These are phyloP conservation scores for Claviceps sp. DNA, from an alignment of 2,329 filamentous ascomycete species.

Conservation along the genomic window DNA sequence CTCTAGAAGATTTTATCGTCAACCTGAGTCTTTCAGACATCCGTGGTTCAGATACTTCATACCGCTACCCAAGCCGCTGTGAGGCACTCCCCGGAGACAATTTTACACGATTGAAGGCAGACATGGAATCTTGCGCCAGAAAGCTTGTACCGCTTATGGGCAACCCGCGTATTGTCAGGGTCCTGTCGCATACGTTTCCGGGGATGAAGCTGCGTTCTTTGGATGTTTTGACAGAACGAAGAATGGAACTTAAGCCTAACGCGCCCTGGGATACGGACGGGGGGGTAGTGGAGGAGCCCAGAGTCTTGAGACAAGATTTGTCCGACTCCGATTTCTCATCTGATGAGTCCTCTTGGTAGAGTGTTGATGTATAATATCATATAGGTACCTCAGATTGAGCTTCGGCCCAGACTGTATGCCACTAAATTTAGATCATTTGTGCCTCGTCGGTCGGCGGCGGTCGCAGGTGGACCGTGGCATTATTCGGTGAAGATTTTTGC, in stretches of 20 bases:
- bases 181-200: slow-evolving; percentile 6
- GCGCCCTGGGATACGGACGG: neutral
- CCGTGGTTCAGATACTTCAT: too few species aligned
- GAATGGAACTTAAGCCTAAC: slow-evolving; percentile 2
- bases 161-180: slow-evolving; percentile 5
- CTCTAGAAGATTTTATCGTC: neutral
- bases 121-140: slow-evolving; percentile 4
- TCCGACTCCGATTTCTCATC: neutral
- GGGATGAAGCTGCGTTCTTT: slow-evolving; percentile 3
- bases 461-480: too few species aligned
- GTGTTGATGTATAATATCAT: too few species aligned
- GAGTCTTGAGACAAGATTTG: neutral
- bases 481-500: too few species aligned
- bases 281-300: too few species aligned
- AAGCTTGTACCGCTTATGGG: neutral
- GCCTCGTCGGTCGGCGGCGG: too few species aligned
- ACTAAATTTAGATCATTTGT: too few species aligned
- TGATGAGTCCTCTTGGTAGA: too few species aligned
- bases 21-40: too few species aligned
- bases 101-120: slow-evolving; percentile 5
- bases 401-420: too few species aligned
- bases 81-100: neutral
- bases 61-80: neutral
- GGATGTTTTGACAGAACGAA: slow-evolving; percentile 4
- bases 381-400: too few species aligned